phyloP scores from a whole-genome alignment of 2,329 filamentous ascomycete species.

The Xenoacremonium recifei region DNA sequence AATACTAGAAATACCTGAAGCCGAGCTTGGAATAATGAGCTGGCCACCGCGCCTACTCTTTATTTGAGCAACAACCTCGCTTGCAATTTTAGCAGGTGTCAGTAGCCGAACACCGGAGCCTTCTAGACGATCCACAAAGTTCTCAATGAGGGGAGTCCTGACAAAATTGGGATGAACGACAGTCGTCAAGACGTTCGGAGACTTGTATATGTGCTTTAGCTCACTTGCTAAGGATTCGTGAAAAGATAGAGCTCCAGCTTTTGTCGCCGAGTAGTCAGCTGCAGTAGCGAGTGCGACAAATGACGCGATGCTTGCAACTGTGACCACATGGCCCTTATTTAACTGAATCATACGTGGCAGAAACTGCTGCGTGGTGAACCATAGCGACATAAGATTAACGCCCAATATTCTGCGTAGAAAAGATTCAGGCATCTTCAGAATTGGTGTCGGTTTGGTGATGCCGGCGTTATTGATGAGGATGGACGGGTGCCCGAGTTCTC shows the following conservation, averaged over 20 bases:
- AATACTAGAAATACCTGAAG: slow-evolving; percentile 4
- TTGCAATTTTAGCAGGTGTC: slow-evolving; percentile 32
- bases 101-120: slow-evolving; percentile 14
- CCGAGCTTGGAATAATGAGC: slow-evolving; percentile 36
- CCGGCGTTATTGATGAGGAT: slow-evolving; percentile 17
- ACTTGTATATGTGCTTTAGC: slow-evolving; percentile 53
- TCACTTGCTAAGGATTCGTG: slow-evolving; percentile 60
- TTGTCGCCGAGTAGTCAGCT: slow-evolving; percentile 62
- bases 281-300: slow-evolving; percentile 57
- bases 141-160: slow-evolving; percentile 15
- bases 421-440: slow-evolving; percentile 2
- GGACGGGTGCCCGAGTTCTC: slow-evolving; percentile 10
- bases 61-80: slow-evolving; percentile 40
- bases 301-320: slow-evolving; percentile 60
- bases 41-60: slow-evolving; percentile 39
- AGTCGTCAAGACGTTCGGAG: slow-evolving; percentile 56
- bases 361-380: slow-evolving; percentile 59
- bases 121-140: slow-evolving; percentile 15
- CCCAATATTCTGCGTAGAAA: slow-evolving; percentile 42
- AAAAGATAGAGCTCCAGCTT: slow-evolving; percentile 60
- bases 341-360: slow-evolving; percentile 56
- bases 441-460: slow-evolving; percentile 1
- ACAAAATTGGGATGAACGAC: slow-evolving; percentile 40
- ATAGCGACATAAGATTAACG: slow-evolving; percentile 64
- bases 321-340: slow-evolving; percentile 69